Evolutionary conservation across 495 filamentous ascomycete species (phyloP), one percentile per base, ranked within the genome.

Genomic region (Darksidea phi): DNA sequence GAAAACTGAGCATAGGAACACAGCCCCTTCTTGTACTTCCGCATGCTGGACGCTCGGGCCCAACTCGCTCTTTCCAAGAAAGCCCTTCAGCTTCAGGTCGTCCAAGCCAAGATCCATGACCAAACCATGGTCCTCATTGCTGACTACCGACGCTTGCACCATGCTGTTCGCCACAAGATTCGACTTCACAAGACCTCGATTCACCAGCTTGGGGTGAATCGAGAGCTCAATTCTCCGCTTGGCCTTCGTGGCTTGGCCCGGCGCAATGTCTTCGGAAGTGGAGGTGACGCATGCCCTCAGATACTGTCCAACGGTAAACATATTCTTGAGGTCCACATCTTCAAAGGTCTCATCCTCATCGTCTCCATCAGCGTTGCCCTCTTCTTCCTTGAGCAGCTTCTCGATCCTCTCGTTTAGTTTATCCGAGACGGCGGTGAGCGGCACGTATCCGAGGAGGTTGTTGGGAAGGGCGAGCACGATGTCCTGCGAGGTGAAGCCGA

Each of bases 41-140:
- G 81, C 77, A 53, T 85, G 76, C 24, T 87, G 79, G 25, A 83
- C 68, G 32, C 75, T 76, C 28, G 77, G 70, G 28, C 84, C 85
- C 21, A 96, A 74, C 70, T 97, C 91, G 70, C 90, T 92, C 13
- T 86, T 87, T n/a, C 91, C 85, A 73, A 98, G 81, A 76, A 98
- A 98, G 0, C 88, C 95, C 70, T 83, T 86, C 34, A 91, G 60
- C 32, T 80, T 73, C 17, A 81, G 75, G 48, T 85, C 84, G 46
- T 83, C 79, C 21, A 97, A 78, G 13, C 88, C 89, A 38, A 98
- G 76, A 67, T 96, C 89, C 92, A 97, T 96, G 53, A 97, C 80
- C 54, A 95, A 75, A 67, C 94, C 94, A 72, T 97, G 93, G 64
- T 98, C 94, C 74, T 98, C 94, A 20, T 94, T 87, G 69, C 93